These are phyloP conservation scores for Erucastrum elatum DNA, from an alignment of 345 rosid genomes.

Conservation along the genomic window DNA sequence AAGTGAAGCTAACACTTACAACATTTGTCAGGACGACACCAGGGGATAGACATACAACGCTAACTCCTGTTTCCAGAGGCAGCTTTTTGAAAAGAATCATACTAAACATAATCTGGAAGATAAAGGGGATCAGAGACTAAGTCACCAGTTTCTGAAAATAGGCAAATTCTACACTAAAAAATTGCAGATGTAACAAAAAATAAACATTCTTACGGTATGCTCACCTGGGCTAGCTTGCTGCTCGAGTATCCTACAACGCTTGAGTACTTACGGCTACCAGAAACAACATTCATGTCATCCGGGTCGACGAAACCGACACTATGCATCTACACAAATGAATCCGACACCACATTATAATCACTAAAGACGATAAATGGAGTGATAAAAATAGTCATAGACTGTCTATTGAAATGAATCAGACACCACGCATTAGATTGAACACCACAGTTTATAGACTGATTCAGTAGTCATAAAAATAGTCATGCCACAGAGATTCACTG, in stretches of 20 bases:
- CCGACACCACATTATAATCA: constrained; percentile 9
- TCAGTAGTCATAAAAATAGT: background rate
- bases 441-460: background rate
- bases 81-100: constrained; percentile 76
- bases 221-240: constrained; percentile 99
- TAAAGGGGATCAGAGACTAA: constrained; percentile 5
- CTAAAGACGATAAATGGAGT: background rate
- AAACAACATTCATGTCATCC: constrained; percentile 85
- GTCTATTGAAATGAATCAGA: too few species aligned
- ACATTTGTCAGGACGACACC: constrained; percentile 92
- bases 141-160: constrained; percentile 11
- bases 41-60: constrained; percentile 79
- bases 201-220: constrained; percentile 16
- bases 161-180: background rate
- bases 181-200: background rate
- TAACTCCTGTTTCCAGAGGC: constrained; percentile 93
- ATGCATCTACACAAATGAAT: constrained; percentile 68
- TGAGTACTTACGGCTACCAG: constrained; percentile 81
- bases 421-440: too few species aligned
- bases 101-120: constrained; percentile 90
- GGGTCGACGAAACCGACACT: constrained; percentile 87
- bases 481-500: background rate
- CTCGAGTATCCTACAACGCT: constrained; percentile 76
- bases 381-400: background rate
- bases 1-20: constrained; percentile 54